Evolutionary conservation across 2,329 filamentous ascomycete genomes (phyloP).

Genomic region (Incumbomyces delicatus): DNA sequence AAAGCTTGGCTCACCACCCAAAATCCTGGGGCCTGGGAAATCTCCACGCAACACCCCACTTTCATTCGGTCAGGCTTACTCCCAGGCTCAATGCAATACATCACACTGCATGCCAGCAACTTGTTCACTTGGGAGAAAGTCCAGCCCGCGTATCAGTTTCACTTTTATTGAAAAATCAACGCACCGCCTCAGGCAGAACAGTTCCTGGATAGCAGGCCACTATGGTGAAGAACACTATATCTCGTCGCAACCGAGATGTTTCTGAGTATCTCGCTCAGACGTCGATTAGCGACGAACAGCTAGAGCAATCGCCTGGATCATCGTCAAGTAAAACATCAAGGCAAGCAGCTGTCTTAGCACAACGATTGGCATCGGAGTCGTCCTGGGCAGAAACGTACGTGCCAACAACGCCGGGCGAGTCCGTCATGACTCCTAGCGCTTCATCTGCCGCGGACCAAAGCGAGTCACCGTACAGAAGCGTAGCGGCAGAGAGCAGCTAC

Average conservation of each 20-base stretch:
- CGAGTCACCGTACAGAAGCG: neutral
- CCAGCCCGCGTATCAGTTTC: no score
- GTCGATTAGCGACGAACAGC: neutral
- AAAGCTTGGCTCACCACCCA: no score
- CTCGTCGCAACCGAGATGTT: constrained; percentile 1
- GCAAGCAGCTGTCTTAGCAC: constrained; percentile 3
- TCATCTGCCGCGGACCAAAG: neutral
- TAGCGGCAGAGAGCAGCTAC: neutral
- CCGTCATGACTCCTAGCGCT: constrained; percentile 1
- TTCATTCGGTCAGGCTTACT: no score
- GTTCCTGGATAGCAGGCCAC: neutral
- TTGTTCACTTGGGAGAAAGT: no score
- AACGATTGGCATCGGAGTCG: constrained; percentile 5
- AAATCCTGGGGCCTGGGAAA: no score
- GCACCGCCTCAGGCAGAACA: constrained; percentile 1
- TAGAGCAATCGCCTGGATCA: neutral
- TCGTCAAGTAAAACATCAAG: neutral
- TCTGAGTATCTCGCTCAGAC: constrained; percentile 3
- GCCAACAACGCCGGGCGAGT: neutral
- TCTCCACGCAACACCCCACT: no score
- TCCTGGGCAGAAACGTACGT: constrained; percentile 8
- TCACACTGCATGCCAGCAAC: no score
- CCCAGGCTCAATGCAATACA: no score
- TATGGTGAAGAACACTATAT: constrained; percentile 2
- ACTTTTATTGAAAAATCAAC: no score